phyloP scores from a whole-genome alignment of 345 rosid species.

The Lagerstroemia speciosa region DNA sequence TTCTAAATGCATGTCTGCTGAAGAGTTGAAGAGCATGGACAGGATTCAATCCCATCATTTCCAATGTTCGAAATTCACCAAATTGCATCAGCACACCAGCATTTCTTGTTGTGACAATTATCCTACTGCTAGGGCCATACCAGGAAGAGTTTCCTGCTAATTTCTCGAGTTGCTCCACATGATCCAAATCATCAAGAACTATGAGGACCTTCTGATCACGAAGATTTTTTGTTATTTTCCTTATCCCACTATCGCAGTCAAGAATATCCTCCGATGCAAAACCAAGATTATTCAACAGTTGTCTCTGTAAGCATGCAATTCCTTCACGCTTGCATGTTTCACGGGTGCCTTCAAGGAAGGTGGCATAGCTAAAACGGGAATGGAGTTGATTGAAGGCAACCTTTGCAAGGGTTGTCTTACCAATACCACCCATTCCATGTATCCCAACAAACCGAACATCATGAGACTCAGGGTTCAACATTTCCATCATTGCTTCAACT shows the following conservation, averaged over 20 bases:
- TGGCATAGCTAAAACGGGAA: background rate
- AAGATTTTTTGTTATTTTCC: background rate
- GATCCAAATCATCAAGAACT: slow-evolving; percentile 1
- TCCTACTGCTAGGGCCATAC: background rate
- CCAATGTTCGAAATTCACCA: background rate
- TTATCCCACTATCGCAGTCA: background rate
- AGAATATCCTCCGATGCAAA: background rate
- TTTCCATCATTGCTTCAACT: background rate
- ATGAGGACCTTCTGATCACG: background rate
- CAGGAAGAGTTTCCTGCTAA: background rate
- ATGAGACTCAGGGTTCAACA: background rate
- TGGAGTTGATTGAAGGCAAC: background rate
- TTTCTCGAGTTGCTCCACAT: background rate
- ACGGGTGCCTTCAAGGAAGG: background rate
- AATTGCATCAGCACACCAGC: background rate
- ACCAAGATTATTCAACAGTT: background rate
- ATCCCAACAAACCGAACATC: slow-evolving; percentile 1
- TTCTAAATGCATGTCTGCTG: background rate
- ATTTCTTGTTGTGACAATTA: slow-evolving; percentile 7
- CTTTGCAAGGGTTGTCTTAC: slow-evolving; percentile 8
- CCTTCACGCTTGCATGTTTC: background rate
- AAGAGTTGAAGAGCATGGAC: background rate
- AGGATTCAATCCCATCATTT: background rate
- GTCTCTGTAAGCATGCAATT: background rate
- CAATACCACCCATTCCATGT: slow-evolving; percentile 6